Evolutionary conservation across 495 filamentous ascomycete genomes (phyloP).

Genomic region (Xylaria acuta): DNA sequence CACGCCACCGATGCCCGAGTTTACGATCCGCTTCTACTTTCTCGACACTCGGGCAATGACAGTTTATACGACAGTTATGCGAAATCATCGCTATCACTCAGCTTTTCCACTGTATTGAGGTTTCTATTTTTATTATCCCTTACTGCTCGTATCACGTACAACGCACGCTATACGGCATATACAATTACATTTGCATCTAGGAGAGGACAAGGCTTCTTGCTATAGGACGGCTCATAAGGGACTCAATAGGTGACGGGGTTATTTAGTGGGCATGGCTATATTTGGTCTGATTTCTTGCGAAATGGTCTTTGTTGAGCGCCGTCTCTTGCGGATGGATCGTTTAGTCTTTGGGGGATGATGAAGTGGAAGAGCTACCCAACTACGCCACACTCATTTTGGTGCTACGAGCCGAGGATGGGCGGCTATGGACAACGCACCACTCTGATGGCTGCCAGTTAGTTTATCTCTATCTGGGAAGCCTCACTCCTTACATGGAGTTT

Average conservation of each 20-base stretch:
- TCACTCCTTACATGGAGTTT: conserved; percentile 20
- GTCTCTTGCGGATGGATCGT: not conserved
- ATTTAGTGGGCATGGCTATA: conserved; percentile 10
- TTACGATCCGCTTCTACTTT: not conserved
- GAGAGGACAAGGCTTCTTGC: conserved; percentile 16
- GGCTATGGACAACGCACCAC: not conserved
- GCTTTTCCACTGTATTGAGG: conserved; percentile 5
- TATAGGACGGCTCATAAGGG: conserved; percentile 9
- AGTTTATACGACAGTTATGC: conserved; percentile 18
- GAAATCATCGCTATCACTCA: conserved; percentile 5
- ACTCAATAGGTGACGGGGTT: not conserved
- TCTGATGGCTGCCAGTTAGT: conserved; percentile 26
- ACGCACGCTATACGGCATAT: conserved; percentile 22
- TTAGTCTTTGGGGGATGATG: not conserved
- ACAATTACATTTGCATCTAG: conserved; percentile 27
- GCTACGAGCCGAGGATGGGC: not conserved
- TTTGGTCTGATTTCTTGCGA: conserved; percentile 9
- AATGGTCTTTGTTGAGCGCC: not conserved
- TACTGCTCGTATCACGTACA: conserved; percentile 5
- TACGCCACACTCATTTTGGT: conserved; percentile 22
- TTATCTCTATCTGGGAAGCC: conserved; percentile 17
- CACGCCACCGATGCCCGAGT: not conserved
- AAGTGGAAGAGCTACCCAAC: conserved; percentile 8
- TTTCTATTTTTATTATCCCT: conserved; percentile 3
- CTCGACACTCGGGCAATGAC: conserved; percentile 5